These are phyloP conservation scores for Trichophyton verrucosum DNA, from an alignment of 2,329 filamentous ascomycete species.

Conservation along the genomic window DNA sequence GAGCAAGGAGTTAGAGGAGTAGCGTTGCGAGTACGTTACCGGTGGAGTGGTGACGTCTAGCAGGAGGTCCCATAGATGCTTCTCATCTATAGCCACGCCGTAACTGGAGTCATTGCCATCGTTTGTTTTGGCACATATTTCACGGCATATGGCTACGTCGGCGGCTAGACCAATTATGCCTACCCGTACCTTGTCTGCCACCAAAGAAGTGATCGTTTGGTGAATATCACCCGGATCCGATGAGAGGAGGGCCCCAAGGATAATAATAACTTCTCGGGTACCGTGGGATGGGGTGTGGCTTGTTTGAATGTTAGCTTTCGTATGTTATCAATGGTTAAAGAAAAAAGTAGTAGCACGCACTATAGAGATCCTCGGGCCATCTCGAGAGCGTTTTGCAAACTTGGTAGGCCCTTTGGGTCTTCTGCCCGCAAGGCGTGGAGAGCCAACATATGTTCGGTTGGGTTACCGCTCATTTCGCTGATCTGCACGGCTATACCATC, in stretches of 20 bases:
- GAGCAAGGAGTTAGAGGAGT: conserved; percentile 47
- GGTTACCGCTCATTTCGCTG: conserved; percentile 84
- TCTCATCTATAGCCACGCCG: conserved; percentile 72
- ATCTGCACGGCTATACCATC: conserved; percentile 79
- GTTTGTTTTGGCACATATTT: conserved; percentile 81
- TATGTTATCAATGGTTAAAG: not conserved
- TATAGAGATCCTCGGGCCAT: conserved; percentile 89
- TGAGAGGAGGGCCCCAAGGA: conserved; percentile 81
- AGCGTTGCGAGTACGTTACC: conserved; percentile 54
- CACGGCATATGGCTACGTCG: conserved; percentile 81
- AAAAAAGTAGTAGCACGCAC: conserved; percentile 32
- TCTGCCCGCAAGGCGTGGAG: conserved; percentile 54
- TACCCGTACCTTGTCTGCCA: conserved; percentile 73
- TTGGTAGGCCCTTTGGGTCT: conserved; percentile 62
- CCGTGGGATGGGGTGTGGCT: conserved; percentile 86
- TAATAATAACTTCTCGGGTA: conserved; percentile 80
- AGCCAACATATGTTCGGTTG: conserved; percentile 70
- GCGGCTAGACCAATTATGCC: conserved; percentile 83
- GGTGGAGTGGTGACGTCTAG: conserved; percentile 82
- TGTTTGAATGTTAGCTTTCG: conserved; percentile 5
- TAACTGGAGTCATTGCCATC: conserved; percentile 60
- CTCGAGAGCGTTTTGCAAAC: conserved; percentile 87
- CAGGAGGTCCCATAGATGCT: conserved; percentile 79
- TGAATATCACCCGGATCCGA: conserved; percentile 93
- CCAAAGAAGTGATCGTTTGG: conserved; percentile 67